Evolutionary conservation across 352 stramenopile genomes (phyloP), one percentile per base, ranked within the genome.

Genomic region (Pythium aphanidermatum): DNA sequence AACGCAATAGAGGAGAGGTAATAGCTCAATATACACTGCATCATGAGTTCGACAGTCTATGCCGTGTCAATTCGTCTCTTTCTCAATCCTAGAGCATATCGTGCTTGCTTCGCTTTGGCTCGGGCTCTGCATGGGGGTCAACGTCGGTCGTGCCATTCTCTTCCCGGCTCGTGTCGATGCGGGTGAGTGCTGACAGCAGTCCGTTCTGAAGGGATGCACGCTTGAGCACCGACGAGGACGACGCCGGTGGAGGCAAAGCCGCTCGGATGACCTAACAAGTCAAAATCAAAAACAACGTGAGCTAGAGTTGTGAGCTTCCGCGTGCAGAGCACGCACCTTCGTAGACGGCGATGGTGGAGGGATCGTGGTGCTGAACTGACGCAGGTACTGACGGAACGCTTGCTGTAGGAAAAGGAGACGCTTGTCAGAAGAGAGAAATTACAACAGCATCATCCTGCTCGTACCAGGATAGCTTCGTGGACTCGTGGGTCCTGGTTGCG

Each of bases 261-360:
- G n/a, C n/a, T n/a, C n/a, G n/a, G n/a, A n/a, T n/a, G n/a, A n/a
- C n/a, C n/a, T n/a, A n/a, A n/a, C n/a, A n/a, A n/a, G n/a, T n/a
- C 33, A 39, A 8, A 39, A 39, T 39, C 33, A 8, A 39, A 39
- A 39, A n/a, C n/a, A n/a, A n/a, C n/a, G n/a, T n/a, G n/a, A n/a
- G n/a, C n/a, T n/a, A n/a, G n/a, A n/a, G n/a, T n/a, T n/a, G n/a
- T n/a, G n/a, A n/a, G n/a, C n/a, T n/a, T n/a, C n/a, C n/a, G n/a
- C n/a, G n/a, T n/a, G n/a, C n/a, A n/a, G n/a, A 30, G 25, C 1
- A 32, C 32, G 11, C 33, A 87, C 73, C 56, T 91, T 86, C 23
- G 78, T 83, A 6, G 75, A 86, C 6, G 75, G 75, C 0, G 78
- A 91, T 7, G 77, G 75, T 28, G 75, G 75, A 28, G 73, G 69